Evolutionary conservation across 768 basidiomycete species (phyloP), one percentile per base, ranked within the genome.

Genomic region (Termitomyces sp.): DNA sequence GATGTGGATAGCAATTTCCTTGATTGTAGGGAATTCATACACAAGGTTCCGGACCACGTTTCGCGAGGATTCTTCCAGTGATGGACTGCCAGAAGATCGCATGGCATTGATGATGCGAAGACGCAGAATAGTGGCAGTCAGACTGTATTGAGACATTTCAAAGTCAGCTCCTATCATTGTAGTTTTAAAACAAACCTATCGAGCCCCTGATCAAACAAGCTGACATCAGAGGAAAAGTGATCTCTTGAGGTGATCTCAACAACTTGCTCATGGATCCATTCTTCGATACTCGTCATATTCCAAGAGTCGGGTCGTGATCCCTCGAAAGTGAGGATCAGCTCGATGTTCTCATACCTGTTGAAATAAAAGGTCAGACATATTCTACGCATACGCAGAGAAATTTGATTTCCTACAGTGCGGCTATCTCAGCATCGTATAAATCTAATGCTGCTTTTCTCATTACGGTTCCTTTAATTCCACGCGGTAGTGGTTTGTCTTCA

Each of bases 401-500:
- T 0, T 18, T 18, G 4, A 41, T 43, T 9, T 50, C 67, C 37
- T 66, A 80, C 69, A 78, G 36, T 4, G 64, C 67, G 5, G 74
- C 64, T 8, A 80, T 78, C 60, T 79, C 78, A 0, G 65, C 27
- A 4, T 69, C 70, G 49, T 82, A 81, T 10, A 68, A 12, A 2
- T 56, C 61, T 49, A 79, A 53, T 0, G 76, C 69, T 2, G 71
- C 74, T 52, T 74, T 76, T 50, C 75, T 72, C 39, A 69, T 65
- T 5, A 79, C 71, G 0, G 80, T 77, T 4, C 76, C 76, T 62
- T 82, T 84, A 0, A 66, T 72, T 0, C 77, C 67, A 22, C 74
- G 74, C 14, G 72, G 66, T 46, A 83, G 68, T 0, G 76, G 78
- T 54, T 78, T 78, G 0, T 65, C 68, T 3, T 65, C 63, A 5